Conservation (phyloP, 2,329 filamentous ascomycete species). For the Monosporascus ibericus region DNA sequence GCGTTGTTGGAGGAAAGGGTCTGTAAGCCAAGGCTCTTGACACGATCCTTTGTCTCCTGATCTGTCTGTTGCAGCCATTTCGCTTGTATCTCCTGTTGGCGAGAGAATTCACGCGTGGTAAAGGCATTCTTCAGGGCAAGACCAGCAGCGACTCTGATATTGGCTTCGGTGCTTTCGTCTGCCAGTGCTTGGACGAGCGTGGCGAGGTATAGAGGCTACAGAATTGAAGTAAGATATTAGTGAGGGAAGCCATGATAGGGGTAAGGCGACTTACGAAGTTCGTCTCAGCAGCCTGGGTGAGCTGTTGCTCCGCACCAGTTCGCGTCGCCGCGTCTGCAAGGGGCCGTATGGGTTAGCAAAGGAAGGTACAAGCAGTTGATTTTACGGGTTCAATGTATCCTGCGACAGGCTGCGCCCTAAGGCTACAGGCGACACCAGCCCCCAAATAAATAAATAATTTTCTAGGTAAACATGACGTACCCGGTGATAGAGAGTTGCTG, state of each 20-base stretch:
- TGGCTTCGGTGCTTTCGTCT: slow-evolving; percentile 75
- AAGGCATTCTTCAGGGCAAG: slow-evolving; percentile 98
- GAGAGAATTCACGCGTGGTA: slow-evolving; percentile 80
- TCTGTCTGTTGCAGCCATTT: slow-evolving; percentile 88
- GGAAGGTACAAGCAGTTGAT: background rate
- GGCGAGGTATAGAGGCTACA: slow-evolving; percentile 75
- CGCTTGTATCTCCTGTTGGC: slow-evolving; percentile 82
- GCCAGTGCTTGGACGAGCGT: slow-evolving; percentile 91
- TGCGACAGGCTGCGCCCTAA: background rate
- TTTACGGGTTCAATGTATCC: background rate
- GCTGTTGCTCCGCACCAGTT: slow-evolving; percentile 88
- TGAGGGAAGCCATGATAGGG: slow-evolving; percentile 11
- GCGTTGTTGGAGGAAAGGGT: slow-evolving; percentile 74
- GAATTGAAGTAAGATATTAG: slow-evolving; percentile 8
- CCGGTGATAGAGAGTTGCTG: slow-evolving; percentile 90
- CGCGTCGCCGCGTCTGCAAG: slow-evolving; percentile 77
- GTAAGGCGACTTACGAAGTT: slow-evolving; percentile 70
- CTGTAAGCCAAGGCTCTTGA: slow-evolving; percentile 87
- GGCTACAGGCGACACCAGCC: slow-evolving; percentile 5
- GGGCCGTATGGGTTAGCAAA: slow-evolving; percentile 27
- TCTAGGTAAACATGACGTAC: slow-evolving; percentile 47
- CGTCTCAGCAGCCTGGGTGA: slow-evolving; percentile 83
- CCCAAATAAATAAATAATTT: background rate
- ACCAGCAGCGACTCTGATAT: slow-evolving; percentile 90
- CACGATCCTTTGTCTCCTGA: slow-evolving; percentile 72